These are phyloP conservation scores for Hansenula lynferdii DNA, from an alignment of 1,139 yeast genomes.

Conservation along the genomic window DNA sequence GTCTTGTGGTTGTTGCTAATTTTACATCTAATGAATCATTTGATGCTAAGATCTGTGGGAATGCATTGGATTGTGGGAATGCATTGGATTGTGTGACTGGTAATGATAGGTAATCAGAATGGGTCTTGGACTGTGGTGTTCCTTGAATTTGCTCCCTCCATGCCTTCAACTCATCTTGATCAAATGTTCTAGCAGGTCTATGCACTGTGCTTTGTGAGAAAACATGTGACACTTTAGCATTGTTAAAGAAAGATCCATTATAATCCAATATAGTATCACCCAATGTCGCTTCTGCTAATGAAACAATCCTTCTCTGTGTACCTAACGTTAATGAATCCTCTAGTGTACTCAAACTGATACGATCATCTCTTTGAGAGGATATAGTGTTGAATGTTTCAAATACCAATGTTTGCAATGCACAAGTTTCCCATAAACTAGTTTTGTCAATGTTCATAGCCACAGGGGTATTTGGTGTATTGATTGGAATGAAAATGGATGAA, in stretches of 20 bases:
- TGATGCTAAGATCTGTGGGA: conserved; percentile 22
- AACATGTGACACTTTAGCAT: conserved; percentile 17
- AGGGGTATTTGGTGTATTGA: conserved; percentile 24
- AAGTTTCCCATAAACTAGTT: conserved; percentile 38
- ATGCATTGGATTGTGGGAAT: conserved; percentile 25
- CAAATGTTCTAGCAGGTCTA: conserved; percentile 20
- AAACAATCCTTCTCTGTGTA: conserved; percentile 24
- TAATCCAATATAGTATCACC: conserved; percentile 11
- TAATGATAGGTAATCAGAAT: conserved; percentile 8
- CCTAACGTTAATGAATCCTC: conserved; percentile 24
- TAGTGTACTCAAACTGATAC: conserved; percentile 19
- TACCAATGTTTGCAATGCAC: conserved; percentile 25
- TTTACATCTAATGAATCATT: conserved; percentile 25
- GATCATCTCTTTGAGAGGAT: conserved; percentile 14
- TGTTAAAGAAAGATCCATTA: conserved; percentile 12
- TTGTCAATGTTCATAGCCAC: conserved; percentile 21
- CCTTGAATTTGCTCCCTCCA: not conserved
- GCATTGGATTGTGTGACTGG: no score
- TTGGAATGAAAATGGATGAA: conserved; percentile 49
- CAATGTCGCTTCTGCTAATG: conserved; percentile 11
- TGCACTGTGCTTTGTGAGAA: conserved; percentile 31
- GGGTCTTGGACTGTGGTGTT: conserved; percentile 1
- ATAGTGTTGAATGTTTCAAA: conserved; percentile 28
- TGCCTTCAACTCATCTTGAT: not conserved
- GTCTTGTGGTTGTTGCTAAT: conserved; percentile 41